phyloP scores from a whole-genome alignment of 2,329 filamentous ascomycete genomes.

The Exophiala dermatitidis region DNA sequence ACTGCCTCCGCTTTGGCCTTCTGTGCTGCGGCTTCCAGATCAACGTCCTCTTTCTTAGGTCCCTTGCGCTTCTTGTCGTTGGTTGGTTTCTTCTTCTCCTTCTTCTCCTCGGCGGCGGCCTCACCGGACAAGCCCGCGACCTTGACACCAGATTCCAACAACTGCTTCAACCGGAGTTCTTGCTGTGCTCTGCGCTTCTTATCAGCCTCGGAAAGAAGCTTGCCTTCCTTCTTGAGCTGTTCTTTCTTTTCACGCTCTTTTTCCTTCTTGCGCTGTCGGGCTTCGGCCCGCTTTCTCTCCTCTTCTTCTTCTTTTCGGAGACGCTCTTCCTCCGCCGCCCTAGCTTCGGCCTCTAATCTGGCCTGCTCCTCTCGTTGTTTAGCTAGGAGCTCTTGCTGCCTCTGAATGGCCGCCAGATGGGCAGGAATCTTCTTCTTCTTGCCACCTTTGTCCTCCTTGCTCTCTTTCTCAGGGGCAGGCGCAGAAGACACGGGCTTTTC shows the following conservation, averaged over 20 bases:
- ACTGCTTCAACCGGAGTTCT: slow-evolving; percentile 44
- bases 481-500: slow-evolving; percentile 44
- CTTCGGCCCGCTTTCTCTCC: slow-evolving; percentile 42
- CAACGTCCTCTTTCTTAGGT: slow-evolving; percentile 54
- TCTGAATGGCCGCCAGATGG: slow-evolving; percentile 45
- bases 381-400: slow-evolving; percentile 42
- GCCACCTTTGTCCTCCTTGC: slow-evolving; percentile 82
- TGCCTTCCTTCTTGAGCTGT: slow-evolving; percentile 43
- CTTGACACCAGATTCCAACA: slow-evolving; percentile 42
- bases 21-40: slow-evolving; percentile 44
- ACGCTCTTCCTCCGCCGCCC: slow-evolving; percentile 36
- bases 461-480: slow-evolving; percentile 60
- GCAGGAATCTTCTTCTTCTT: slow-evolving; percentile 85
- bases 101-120: slow-evolving; percentile 33
- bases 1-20: slow-evolving; percentile 41
- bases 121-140: slow-evolving; percentile 40
- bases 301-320: slow-evolving; percentile 38
- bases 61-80: slow-evolving; percentile 66
- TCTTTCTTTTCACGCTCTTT: slow-evolving; percentile 47
- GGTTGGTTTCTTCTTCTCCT: slow-evolving; percentile 68
- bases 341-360: slow-evolving; percentile 35
- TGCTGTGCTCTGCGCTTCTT: slow-evolving; percentile 42
- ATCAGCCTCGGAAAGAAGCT: slow-evolving; percentile 44
- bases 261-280: slow-evolving; percentile 42
- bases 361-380: slow-evolving; percentile 43